Conservation (phyloP, 768 basidiomycete genomes). For the Termitomyces sp. region DNA sequence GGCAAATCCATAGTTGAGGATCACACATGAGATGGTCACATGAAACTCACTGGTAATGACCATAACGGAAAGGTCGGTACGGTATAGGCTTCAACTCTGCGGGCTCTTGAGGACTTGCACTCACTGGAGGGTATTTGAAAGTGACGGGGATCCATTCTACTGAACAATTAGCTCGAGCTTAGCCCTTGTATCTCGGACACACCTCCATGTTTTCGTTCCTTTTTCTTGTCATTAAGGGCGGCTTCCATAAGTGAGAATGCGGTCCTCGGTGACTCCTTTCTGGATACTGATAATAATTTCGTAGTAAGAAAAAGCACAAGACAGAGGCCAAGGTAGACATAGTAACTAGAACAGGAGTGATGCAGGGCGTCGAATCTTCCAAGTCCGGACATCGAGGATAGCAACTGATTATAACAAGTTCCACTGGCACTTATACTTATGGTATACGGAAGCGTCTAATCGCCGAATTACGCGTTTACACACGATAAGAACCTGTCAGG, state of each 20-base stretch:
- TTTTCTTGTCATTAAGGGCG: neutral
- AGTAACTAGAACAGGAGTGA: neutral
- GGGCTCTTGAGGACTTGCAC: constrained; percentile 32
- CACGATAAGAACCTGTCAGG: neutral
- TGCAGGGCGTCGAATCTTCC: neutral
- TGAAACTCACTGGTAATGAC: constrained; percentile 51
- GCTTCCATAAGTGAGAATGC: neutral
- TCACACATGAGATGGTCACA: neutral
- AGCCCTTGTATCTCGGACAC: neutral
- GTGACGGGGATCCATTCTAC: constrained; percentile 47
- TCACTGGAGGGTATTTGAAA: constrained; percentile 48
- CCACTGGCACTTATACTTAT: neutral
- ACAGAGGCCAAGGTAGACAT: neutral
- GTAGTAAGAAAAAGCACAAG: neutral
- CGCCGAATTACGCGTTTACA: neutral
- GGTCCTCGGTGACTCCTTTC: neutral
- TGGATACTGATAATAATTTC: neutral
- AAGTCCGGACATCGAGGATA: neutral
- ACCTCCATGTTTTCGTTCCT: constrained; percentile 10
- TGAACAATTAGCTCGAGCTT: neutral
- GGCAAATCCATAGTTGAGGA: neutral
- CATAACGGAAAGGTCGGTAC: constrained; percentile 61
- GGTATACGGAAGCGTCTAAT: neutral
- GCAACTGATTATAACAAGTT: neutral
- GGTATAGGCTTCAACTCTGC: constrained; percentile 48